phyloP scores from a whole-genome alignment of 805 yeast genomes.

The Saturnispora diversa region DNA sequence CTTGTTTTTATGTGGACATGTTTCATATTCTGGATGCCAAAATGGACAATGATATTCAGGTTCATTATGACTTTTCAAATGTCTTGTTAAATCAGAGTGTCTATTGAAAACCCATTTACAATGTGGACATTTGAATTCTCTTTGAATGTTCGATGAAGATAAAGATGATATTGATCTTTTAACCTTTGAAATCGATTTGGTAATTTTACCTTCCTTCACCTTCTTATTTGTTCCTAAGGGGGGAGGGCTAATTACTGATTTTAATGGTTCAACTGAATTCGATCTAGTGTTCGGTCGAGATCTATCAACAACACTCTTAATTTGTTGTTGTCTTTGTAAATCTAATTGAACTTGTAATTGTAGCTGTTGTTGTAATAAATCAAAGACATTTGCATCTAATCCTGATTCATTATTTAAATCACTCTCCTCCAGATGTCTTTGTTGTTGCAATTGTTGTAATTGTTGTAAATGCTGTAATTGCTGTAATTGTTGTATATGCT shows the following conservation, averaged over 20 bases:
- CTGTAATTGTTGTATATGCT: constrained; percentile 9
- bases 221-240: background rate
- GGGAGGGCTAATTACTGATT: too few relatives aligned
- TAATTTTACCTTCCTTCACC: background rate
- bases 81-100: constrained; percentile 62
- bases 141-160: constrained; percentile 5
- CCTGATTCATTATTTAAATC: background rate
- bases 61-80: constrained; percentile 53
- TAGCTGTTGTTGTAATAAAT: constrained; percentile 7
- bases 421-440: constrained; percentile 12
- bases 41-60: constrained; percentile 69
- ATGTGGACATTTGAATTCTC: constrained; percentile 31
- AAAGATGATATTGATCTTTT: constrained; percentile 4
- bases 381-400: constrained; percentile 3
- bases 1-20: constrained; percentile 64
- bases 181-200: background rate
- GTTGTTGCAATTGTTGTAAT: constrained; percentile 10
- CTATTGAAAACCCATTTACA: constrained; percentile 69
- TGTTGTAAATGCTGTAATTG: constrained; percentile 10
- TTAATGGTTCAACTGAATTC: too few relatives aligned
- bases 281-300: background rate
- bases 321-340: constrained; percentile 10
- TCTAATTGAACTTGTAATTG: constrained; percentile 10
- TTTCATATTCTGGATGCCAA: constrained; percentile 53
- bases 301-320: constrained; percentile 2